These are phyloP conservation scores for Plasmopara muralis DNA, from an alignment of 352 stramenopile genomes.

Conservation along the genomic window DNA sequence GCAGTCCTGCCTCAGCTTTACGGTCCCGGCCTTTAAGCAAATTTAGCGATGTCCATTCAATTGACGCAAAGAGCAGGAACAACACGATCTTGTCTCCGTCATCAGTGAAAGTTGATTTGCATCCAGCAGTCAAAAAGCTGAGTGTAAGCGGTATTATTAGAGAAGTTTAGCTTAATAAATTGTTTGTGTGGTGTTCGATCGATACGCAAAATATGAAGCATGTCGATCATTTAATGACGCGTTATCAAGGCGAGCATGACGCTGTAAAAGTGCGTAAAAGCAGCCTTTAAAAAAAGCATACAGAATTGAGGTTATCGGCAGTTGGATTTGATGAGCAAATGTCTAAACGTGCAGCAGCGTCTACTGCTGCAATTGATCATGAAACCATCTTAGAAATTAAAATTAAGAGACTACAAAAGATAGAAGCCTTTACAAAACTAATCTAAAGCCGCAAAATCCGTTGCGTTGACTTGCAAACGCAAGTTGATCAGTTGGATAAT, in stretches of 20 bases:
- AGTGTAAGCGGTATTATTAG: constrained; percentile 22
- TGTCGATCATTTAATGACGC: constrained; percentile 33
- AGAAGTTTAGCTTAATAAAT: no score
- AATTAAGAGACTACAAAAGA: constrained; percentile 15
- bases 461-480: constrained; percentile 11
- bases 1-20: no score
- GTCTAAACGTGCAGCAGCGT: constrained; percentile 45
- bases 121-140: constrained; percentile 43
- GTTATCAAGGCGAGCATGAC: constrained; percentile 46
- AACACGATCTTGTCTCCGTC: constrained; percentile 52
- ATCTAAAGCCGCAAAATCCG: constrained; percentile 7
- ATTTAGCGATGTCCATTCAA: background rate
- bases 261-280: constrained; percentile 42
- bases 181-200: background rate
- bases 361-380: constrained; percentile 29
- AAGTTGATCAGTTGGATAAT: constrained; percentile 10
- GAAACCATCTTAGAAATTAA: constrained; percentile 8
- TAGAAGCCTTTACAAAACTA: constrained; percentile 21
- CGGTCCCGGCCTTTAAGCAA: no score
- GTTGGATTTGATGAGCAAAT: constrained; percentile 43
- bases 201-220: constrained; percentile 44
- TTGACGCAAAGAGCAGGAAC: constrained; percentile 35
- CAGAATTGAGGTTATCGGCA: constrained; percentile 32
- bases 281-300: constrained; percentile 38
- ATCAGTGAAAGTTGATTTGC: constrained; percentile 46